Conservation (phyloP, 306 rosid species). For the Psophocarpus tetragonolobus region DNA sequence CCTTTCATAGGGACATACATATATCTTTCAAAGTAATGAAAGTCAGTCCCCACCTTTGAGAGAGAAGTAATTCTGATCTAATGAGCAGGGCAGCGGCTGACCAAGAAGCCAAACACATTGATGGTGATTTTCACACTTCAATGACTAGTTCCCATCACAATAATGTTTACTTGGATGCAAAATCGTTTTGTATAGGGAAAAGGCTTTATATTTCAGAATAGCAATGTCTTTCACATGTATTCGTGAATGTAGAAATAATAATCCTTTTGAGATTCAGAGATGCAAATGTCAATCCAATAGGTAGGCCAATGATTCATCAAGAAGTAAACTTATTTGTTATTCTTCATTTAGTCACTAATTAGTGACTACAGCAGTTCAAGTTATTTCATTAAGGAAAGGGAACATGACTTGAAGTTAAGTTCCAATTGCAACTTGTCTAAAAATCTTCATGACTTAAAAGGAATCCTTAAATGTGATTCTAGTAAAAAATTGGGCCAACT, state of each 20-base stretch:
- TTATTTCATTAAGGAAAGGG: slow-evolving; percentile 7
- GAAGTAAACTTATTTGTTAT: background rate
- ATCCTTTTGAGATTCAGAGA: background rate
- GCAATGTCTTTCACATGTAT: background rate
- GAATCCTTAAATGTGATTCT: slow-evolving; percentile 9
- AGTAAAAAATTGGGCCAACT: background rate
- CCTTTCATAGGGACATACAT: slow-evolving; percentile 27
- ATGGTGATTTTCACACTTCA: background rate
- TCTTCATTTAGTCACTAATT: background rate
- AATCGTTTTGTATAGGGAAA: background rate
- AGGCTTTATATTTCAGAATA: background rate
- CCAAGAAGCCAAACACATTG: slow-evolving; percentile 18
- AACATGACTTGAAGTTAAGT: slow-evolving; percentile 8
- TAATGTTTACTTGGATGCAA: background rate
- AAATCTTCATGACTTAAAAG: slow-evolving; percentile 6
- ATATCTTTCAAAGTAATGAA: slow-evolving; percentile 14
- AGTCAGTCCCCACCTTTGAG: background rate
- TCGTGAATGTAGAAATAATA: slow-evolving; percentile 11
- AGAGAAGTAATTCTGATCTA: slow-evolving; percentile 11
- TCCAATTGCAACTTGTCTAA: background rate
- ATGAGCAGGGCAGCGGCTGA: slow-evolving; percentile 7
- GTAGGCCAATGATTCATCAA: slow-evolving; percentile 1
- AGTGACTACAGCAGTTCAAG: background rate
- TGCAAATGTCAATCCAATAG: background rate
- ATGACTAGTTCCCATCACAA: slow-evolving; percentile 9